phyloP scores from a whole-genome alignment of 345 rosid species.

The Gynandropsis gynandra region DNA sequence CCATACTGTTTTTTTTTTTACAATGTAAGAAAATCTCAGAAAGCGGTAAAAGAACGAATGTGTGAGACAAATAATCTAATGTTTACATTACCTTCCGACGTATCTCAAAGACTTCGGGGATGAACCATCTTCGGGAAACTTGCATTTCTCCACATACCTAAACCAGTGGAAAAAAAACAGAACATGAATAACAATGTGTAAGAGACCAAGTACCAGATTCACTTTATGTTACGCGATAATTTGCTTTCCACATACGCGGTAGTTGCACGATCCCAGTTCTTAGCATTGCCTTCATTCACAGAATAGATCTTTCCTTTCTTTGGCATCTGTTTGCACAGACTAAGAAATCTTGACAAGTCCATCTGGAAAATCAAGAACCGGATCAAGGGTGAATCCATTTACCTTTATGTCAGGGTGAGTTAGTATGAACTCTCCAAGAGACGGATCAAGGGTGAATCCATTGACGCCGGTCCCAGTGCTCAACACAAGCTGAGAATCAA shows the following conservation, averaged over 20 bases:
- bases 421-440: slow-evolving; percentile 93
- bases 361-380: slow-evolving; percentile 5
- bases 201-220: not conserved
- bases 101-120: slow-evolving; percentile 84
- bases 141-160: slow-evolving; percentile 91
- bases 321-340: slow-evolving; percentile 56
- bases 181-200: not conserved
- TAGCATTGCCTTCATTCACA: slow-evolving; percentile 97
- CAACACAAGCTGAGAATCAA: slow-evolving; percentile 64
- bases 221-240: not conserved
- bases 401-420: slow-evolving; percentile 97
- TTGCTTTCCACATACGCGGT: slow-evolving; percentile 45
- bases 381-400: not conserved
- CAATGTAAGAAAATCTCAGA: not conserved
- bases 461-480: slow-evolving; percentile 87
- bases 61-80: slow-evolving; percentile 5
- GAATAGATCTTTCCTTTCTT: slow-evolving; percentile 91
- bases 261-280: slow-evolving; percentile 93
- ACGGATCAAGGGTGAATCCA: slow-evolving; percentile 98
- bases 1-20: slow-evolving; percentile 78
- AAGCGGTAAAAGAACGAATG: not conserved
- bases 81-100: slow-evolving; percentile 64
- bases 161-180: not conserved
- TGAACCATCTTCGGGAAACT: slow-evolving; percentile 89
- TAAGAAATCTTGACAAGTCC: slow-evolving; percentile 7